A percentile compares a stretch with the other conserved stretches of the same genome.
Conservation (phyloP, 805 yeast genomes). For the Yarrowia alimentaria region DNA sequence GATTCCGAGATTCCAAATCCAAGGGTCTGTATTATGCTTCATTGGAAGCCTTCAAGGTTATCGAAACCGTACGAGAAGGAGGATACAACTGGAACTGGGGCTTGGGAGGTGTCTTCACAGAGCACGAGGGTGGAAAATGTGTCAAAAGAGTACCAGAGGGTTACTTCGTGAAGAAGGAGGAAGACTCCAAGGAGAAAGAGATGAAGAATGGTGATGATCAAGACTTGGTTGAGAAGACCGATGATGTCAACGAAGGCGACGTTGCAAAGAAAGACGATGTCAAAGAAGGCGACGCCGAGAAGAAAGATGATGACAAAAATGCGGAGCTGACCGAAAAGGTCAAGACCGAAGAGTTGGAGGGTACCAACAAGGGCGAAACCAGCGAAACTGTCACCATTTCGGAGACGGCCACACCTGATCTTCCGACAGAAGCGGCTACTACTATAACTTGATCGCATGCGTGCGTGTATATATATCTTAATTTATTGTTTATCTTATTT, state of each 20-base stretch:
- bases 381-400: too few relatives aligned
- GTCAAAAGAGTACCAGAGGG: conserved; percentile 91
- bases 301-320: background rate
- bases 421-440: too few relatives aligned
- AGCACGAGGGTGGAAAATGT: conserved; percentile 40
- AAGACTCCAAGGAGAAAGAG: background rate
- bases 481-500: conserved; percentile 3
- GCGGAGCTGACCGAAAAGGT: background rate
- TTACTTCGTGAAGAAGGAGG: conserved; percentile 44
- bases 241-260: background rate
- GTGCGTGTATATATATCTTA: conserved; percentile 3
- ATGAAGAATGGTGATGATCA: background rate
- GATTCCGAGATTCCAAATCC: conserved; percentile 81
- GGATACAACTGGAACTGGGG: conserved; percentile 52
- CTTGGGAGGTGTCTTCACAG: conserved; percentile 46
- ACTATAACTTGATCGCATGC: too few relatives aligned
- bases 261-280: too few relatives aligned
- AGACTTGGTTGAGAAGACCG: too few relatives aligned
- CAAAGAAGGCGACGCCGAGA: background rate
- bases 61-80: conserved; percentile 51
- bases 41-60: conserved; percentile 72
- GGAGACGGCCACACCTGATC: too few relatives aligned
- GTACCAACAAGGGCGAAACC: too few relatives aligned
- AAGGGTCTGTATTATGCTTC: conserved; percentile 78
- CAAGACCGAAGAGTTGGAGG: background rate